Percentiles rank a stretch among this genome's conserved stretches.
These are phyloP conservation scores for Eustoma russellianum DNA, from an alignment of 257 asterid genomes.

Conservation along the genomic window DNA sequence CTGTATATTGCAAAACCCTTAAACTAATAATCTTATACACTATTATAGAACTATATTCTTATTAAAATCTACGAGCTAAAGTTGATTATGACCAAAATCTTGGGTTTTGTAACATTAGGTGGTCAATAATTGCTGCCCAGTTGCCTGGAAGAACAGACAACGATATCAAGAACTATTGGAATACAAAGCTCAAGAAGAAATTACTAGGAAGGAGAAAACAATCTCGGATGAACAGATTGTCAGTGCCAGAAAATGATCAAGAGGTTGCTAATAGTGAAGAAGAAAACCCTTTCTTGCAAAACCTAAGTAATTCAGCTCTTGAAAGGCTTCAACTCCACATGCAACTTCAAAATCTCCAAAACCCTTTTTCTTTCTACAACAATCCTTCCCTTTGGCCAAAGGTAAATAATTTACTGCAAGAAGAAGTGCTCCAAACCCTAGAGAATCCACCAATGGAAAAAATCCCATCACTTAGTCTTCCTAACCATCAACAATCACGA, in stretches of 20 bases:
- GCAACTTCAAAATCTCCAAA: slow-evolving; percentile 60
- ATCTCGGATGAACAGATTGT: slow-evolving; percentile 25
- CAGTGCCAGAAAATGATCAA: slow-evolving; percentile 17
- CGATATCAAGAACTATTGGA: slow-evolving; percentile 95
- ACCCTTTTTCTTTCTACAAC: slow-evolving; percentile 47
- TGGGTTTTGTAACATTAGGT: slow-evolving; percentile 21
- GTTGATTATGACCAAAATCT: no score
- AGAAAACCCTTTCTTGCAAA: slow-evolving; percentile 29
- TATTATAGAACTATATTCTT: no score
- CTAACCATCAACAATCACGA: slow-evolving; percentile 3
- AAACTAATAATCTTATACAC: no score
- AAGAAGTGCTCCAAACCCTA: slow-evolving; percentile 23
- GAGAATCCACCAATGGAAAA: slow-evolving; percentile 22
- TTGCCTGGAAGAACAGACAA: slow-evolving; percentile 94
- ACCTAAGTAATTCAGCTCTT: slow-evolving; percentile 70
- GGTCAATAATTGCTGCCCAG: slow-evolving; percentile 98
- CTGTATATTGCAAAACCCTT: no score
- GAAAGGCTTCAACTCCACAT: slow-evolving; percentile 90
- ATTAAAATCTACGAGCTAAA: no score
- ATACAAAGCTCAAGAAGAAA: slow-evolving; percentile 77
- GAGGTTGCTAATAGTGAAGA: slow-evolving; percentile 29
- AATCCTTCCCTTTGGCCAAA: slow-evolving; percentile 60
- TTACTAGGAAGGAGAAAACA: slow-evolving; percentile 69
- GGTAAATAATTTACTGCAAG: slow-evolving; percentile 31
- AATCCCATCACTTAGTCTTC: not conserved